These are phyloP conservation scores for Pseudomassariella vexata DNA, from an alignment of 2,329 filamentous ascomycete genomes.

Conservation along the genomic window DNA sequence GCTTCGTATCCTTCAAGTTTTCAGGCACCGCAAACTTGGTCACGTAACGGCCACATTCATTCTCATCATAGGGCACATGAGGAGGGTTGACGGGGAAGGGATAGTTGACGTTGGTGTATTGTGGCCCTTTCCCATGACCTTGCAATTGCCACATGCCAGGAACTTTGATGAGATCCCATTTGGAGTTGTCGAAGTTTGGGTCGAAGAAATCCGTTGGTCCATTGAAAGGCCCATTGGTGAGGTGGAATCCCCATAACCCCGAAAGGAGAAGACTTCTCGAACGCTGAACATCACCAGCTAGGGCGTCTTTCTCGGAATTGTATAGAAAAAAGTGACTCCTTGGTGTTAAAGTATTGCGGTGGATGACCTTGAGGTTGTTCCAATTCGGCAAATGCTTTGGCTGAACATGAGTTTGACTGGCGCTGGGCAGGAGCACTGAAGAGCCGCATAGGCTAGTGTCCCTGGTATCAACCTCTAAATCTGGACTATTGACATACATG, in stretches of 20 bases:
- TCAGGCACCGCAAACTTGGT: slow-evolving; percentile 47
- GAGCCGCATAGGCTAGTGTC: neutral
- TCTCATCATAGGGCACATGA: slow-evolving; percentile 56
- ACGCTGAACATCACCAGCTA: slow-evolving; percentile 32
- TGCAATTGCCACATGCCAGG: slow-evolving; percentile 64
- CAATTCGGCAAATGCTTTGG: slow-evolving; percentile 44
- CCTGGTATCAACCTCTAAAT: neutral
- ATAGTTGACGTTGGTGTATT: slow-evolving; percentile 59
- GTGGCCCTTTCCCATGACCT: slow-evolving; percentile 54
- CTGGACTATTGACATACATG: neutral
- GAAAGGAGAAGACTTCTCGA: slow-evolving; percentile 40
- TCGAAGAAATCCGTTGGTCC: slow-evolving; percentile 36
- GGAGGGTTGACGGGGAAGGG: slow-evolving; percentile 62
- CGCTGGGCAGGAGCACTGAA: neutral
- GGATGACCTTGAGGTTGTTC: slow-evolving; percentile 55
- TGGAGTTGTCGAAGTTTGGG: slow-evolving; percentile 26
- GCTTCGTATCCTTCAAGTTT: slow-evolving; percentile 37
- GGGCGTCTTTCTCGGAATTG: slow-evolving; percentile 39
- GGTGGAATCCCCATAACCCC: slow-evolving; percentile 48
- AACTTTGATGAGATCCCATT: slow-evolving; percentile 47
- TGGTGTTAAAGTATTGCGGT: slow-evolving; percentile 52
- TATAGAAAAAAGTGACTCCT: slow-evolving; percentile 53
- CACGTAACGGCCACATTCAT: slow-evolving; percentile 59
- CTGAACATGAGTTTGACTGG: slow-evolving; percentile 11
- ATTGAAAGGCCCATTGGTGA: slow-evolving; percentile 37